Evolutionary conservation across 495 filamentous ascomycete genomes (phyloP).

Genomic region (Penicillium riverlandense): DNA sequence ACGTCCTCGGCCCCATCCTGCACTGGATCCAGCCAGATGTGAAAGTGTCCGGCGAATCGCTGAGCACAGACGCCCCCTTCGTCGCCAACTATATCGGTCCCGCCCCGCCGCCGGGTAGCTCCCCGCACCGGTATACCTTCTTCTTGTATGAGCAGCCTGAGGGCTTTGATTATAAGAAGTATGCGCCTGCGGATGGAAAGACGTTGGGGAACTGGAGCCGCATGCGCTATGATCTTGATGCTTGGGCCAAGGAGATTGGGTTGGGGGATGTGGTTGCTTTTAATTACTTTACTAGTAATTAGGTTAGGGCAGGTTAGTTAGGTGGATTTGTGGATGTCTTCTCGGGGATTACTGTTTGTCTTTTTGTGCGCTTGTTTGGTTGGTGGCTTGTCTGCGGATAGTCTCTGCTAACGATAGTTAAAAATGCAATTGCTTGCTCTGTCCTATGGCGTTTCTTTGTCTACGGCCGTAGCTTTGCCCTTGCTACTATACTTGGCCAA

Average conservation of each 20-base stretch:
- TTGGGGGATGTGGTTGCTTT: conserved; percentile 43
- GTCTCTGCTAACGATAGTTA: too few species aligned
- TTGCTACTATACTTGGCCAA: too few species aligned
- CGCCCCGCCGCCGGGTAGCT: conserved; percentile 40
- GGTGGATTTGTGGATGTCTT: too few species aligned
- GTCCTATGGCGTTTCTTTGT: too few species aligned
- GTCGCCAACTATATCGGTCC: conserved; percentile 44
- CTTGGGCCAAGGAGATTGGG: conserved; percentile 37
- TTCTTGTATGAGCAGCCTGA: conserved; percentile 51
- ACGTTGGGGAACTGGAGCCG: conserved; percentile 30
- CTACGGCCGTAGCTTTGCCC: too few species aligned
- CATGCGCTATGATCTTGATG: conserved; percentile 46
- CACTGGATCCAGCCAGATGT: conserved; percentile 45
- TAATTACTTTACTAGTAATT: conserved; percentile 47
- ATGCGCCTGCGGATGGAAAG: conserved; percentile 35
- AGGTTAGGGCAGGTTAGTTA: neutral
- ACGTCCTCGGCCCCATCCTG: conserved; percentile 31
- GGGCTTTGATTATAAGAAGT: conserved; percentile 34
- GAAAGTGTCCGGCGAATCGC: conserved; percentile 10
- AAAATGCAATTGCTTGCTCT: too few species aligned
- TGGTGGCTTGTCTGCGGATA: too few species aligned
- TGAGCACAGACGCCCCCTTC: conserved; percentile 18
- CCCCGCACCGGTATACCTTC: conserved; percentile 51
- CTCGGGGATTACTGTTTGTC: too few species aligned
- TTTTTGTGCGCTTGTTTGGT: too few species aligned